These are phyloP conservation scores for Achaetomium macrosporum DNA, from an alignment of 2,329 filamentous ascomycete species.

Conservation along the genomic window DNA sequence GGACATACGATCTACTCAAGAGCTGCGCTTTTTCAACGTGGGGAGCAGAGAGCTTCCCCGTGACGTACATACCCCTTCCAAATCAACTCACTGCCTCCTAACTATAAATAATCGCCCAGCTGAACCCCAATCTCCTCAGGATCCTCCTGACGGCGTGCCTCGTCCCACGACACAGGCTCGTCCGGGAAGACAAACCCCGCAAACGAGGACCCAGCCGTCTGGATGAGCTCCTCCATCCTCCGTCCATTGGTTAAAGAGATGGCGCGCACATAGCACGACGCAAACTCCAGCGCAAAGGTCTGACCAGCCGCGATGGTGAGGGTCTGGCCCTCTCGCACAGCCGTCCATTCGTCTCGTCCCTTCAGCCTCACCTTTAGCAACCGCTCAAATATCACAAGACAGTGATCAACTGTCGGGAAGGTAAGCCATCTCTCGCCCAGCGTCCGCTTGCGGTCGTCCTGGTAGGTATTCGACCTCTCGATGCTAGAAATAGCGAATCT, in stretches of 20 bases:
- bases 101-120: too few relatives aligned
- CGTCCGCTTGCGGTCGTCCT: too few relatives aligned
- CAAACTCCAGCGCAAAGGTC: slow-evolving; percentile 39
- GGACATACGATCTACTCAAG: too few relatives aligned
- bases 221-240: slow-evolving; percentile 43
- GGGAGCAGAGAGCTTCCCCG: too few relatives aligned
- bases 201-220: slow-evolving; percentile 29
- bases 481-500: slow-evolving; percentile 50
- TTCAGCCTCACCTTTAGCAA: slow-evolving; percentile 37
- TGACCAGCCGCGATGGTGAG: slow-evolving; percentile 43
- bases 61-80: too few relatives aligned
- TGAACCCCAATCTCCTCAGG: too few relatives aligned
- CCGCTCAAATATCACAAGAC: slow-evolving; percentile 44
- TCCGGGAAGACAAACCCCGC: slow-evolving; percentile 37
- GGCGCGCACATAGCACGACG: slow-evolving; percentile 41
- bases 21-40: too few relatives aligned
- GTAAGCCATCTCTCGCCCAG: slow-evolving; percentile 32
- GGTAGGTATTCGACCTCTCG: slow-evolving; percentile 40
- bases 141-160: background rate
- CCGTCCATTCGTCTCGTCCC: slow-evolving; percentile 30
- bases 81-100: too few relatives aligned
- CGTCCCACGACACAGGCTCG: slow-evolving; percentile 24
- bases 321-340: slow-evolving; percentile 42
- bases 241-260: slow-evolving; percentile 44
- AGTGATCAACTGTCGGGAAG: slow-evolving; percentile 47